Evolutionary conservation across 306 rosid genomes (phyloP).

Genomic region (Rosa chinensis): DNA sequence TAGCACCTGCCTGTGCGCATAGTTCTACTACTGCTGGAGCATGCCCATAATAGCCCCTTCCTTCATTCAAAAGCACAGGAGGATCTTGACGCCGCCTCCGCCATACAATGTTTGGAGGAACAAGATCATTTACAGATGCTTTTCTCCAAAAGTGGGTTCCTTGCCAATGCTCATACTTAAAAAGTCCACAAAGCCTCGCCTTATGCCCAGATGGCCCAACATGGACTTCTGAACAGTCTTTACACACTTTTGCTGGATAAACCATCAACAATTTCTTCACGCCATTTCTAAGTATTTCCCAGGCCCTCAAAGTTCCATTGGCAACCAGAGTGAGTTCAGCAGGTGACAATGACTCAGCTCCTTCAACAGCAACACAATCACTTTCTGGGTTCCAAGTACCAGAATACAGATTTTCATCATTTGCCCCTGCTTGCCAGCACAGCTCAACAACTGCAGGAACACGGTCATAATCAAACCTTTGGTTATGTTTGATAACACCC

Average conservation of each 20-base stretch:
- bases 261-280: slow-evolving; percentile 67
- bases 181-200: slow-evolving; percentile 82
- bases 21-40: slow-evolving; percentile 77
- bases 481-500: slow-evolving; percentile 60
- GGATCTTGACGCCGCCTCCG: slow-evolving; percentile 75
- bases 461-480: slow-evolving; percentile 83
- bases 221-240: slow-evolving; percentile 82
- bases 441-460: slow-evolving; percentile 84
- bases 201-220: slow-evolving; percentile 86
- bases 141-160: slow-evolving; percentile 83
- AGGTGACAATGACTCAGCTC: slow-evolving; percentile 38
- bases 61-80: slow-evolving; percentile 62
- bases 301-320: slow-evolving; percentile 55
- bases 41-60: slow-evolving; percentile 68
- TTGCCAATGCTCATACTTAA: slow-evolving; percentile 76
- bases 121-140: slow-evolving; percentile 69
- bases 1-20: slow-evolving; percentile 64
- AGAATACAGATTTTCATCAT: slow-evolving; percentile 31
- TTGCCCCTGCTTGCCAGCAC: slow-evolving; percentile 84
- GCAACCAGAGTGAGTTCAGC: slow-evolving; percentile 51
- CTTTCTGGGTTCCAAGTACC: slow-evolving; percentile 36
- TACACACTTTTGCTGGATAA: slow-evolving; percentile 82
- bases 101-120: slow-evolving; percentile 81
- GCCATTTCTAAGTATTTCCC: slow-evolving; percentile 75
- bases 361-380: slow-evolving; percentile 28